Evolutionary conservation across 2,329 filamentous ascomycete genomes (phyloP).

Genomic region (Trichophyton simii): DNA sequence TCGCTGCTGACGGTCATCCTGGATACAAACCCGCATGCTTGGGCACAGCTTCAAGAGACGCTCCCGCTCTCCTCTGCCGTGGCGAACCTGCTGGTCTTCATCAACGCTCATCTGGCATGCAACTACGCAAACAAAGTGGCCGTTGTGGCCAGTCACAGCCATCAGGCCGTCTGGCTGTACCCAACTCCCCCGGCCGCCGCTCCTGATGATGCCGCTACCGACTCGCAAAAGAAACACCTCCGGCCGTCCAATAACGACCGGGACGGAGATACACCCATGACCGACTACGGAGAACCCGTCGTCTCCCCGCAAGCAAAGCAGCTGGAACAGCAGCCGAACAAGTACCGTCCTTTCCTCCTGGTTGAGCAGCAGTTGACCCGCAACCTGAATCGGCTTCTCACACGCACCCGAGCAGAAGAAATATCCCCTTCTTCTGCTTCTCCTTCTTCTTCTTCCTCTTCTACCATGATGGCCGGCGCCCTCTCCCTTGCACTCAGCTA

Average conservation of each 20-base stretch:
- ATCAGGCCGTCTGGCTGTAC: constrained; percentile 81
- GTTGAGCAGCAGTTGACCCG: constrained; percentile 69
- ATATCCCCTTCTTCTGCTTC: constrained; percentile 23
- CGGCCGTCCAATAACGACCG: constrained; percentile 13
- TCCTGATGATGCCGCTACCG: not conserved
- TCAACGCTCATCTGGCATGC: constrained; percentile 90
- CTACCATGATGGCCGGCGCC: constrained; percentile 81
- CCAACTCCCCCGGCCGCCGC: constrained; percentile 40
- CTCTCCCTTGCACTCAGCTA: constrained; percentile 79
- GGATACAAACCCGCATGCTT: constrained; percentile 92
- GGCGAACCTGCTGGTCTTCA: constrained; percentile 83
- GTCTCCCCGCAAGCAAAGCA: constrained; percentile 19
- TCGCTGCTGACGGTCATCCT: constrained; percentile 83
- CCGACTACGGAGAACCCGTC: constrained; percentile 27
- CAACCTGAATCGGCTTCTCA: constrained; percentile 62
- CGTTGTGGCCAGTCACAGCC: constrained; percentile 76
- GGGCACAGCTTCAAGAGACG: constrained; percentile 62
- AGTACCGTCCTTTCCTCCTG: constrained; percentile 81
- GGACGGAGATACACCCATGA: constrained; percentile 49
- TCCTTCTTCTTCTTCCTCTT: constrained; percentile 37
- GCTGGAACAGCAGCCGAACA: constrained; percentile 51
- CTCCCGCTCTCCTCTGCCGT: constrained; percentile 75
- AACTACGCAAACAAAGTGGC: constrained; percentile 89
- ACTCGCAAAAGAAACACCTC: constrained; percentile 3
- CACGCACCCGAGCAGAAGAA: constrained; percentile 54